Evolutionary conservation across 2,329 filamentous ascomycete genomes (phyloP).

Genomic region (Diplodia seriata): DNA sequence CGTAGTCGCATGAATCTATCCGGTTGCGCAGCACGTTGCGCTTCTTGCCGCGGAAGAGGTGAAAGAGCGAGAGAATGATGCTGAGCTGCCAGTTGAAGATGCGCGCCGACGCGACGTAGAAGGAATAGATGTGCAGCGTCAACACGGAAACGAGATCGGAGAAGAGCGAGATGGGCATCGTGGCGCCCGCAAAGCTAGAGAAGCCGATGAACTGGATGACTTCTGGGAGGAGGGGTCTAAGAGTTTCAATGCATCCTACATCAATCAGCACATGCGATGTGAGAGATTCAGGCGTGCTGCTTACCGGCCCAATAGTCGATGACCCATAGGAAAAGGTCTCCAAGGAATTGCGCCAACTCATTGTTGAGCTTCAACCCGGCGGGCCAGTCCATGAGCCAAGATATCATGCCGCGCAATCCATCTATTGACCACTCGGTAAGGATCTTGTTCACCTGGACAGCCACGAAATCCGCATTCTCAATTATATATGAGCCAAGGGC

Average conservation of each 20-base stretch:
- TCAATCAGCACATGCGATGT: conserved; percentile 37
- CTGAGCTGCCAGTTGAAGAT: conserved; percentile 99
- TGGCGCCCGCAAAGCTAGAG: conserved; percentile 93
- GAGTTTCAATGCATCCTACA: conserved; percentile 73
- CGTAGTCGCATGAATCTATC: conserved; percentile 98
- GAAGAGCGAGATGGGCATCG: conserved; percentile 94
- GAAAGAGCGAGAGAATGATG: conserved; percentile 96
- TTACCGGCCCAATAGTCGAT: conserved; percentile 95
- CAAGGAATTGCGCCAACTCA: conserved; percentile 90
- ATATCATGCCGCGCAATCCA: conserved; percentile 85
- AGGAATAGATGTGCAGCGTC: conserved; percentile 96
- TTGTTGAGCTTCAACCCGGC: conserved; percentile 94
- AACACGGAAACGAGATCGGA: conserved; percentile 91
- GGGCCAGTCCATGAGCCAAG: conserved; percentile 95
- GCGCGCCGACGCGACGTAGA: conserved; percentile 94
- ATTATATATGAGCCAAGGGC: conserved; percentile 96
- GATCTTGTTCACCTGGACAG: conserved; percentile 76
- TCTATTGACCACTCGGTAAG: conserved; percentile 85
- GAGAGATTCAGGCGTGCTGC: conserved; percentile 41
- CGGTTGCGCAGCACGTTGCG: conserved; percentile 95
- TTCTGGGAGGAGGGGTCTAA: conserved; percentile 81
- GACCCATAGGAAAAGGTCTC: conserved; percentile 96
- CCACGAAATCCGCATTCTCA: conserved; percentile 87
- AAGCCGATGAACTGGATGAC: conserved; percentile 94
- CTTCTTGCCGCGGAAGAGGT: conserved; percentile 97